A percentile compares a stretch with the other conserved stretches of the same genome.
These are phyloP conservation scores for Chlamydomonas applanata DNA, from an alignment of 139 green algal genomes.

Conservation along the genomic window DNA sequence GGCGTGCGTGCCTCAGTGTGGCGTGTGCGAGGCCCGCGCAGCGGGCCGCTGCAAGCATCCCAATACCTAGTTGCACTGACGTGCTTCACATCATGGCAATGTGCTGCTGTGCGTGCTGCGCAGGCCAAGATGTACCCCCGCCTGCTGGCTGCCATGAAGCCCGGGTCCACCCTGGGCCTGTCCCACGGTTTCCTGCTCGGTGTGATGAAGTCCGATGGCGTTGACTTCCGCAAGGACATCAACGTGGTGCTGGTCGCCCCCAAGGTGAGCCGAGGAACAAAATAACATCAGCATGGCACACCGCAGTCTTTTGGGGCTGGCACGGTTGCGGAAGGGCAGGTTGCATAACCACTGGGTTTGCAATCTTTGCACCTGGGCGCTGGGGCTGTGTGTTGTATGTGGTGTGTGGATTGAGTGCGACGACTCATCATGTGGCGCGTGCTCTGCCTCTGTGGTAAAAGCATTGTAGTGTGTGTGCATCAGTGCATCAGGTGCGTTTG, in stretches of 20 bases:
- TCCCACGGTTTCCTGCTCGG: constrained; percentile 99
- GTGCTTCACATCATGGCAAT: background rate
- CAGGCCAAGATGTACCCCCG: constrained; percentile 95
- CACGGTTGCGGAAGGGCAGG: background rate
- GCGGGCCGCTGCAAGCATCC: background rate
- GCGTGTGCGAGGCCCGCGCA: background rate
- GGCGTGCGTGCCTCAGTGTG: too few species aligned
- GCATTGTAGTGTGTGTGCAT: too few species aligned
- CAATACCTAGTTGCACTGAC: background rate
- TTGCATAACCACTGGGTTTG: too few species aligned
- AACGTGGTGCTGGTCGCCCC: constrained; percentile 98
- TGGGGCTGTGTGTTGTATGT: too few species aligned
- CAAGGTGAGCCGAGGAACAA: constrained; percentile 67
- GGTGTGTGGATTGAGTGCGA: too few species aligned
- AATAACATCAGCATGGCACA: too few species aligned
- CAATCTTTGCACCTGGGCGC: too few species aligned
- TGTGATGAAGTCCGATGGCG: constrained; percentile 89
- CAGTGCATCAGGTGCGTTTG: too few species aligned
- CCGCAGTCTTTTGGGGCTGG: too few species aligned
- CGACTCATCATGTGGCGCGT: too few species aligned
- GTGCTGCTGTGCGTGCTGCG: background rate
- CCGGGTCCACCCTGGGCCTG: constrained; percentile 92
- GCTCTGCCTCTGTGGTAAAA: too few species aligned
- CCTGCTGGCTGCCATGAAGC: constrained; percentile 97
- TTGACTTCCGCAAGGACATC: constrained; percentile 97